A percentile compares a stretch with the other conserved stretches of the same genome.
Conservation (phyloP, 179 eudicot genomes). For the Kewa caespitosa region DNA sequence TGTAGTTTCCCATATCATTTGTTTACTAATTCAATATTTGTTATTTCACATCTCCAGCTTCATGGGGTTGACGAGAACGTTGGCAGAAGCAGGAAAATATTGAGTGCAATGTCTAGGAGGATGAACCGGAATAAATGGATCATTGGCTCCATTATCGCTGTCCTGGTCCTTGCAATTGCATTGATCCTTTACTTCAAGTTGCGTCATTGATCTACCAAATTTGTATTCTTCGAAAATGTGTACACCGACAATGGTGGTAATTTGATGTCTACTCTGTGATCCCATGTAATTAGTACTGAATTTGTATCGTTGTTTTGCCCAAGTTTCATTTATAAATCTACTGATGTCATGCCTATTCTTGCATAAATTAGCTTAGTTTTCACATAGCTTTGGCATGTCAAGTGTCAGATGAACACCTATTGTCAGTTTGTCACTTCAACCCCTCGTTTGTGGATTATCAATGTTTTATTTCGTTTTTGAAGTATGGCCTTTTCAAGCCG, state of each 20-base stretch:
- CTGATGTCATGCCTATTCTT: background rate
- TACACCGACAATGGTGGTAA: background rate
- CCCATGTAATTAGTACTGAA: slow-evolving; percentile 23
- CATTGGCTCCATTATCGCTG: slow-evolving; percentile 39
- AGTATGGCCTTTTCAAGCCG: too few species aligned
- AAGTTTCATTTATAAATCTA: background rate
- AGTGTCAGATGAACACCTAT: background rate
- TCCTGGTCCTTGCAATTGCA: slow-evolving; percentile 39
- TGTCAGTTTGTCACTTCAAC: background rate
- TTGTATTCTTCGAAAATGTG: background rate
- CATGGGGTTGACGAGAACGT: slow-evolving; percentile 65
- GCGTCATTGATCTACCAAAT: slow-evolving; percentile 20
- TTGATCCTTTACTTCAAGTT: slow-evolving; percentile 54
- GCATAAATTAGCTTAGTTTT: slow-evolving; percentile 20
- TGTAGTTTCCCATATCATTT: background rate
- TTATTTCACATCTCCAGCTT: slow-evolving; percentile 34
- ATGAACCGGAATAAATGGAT: slow-evolving; percentile 59
- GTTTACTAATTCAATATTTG: background rate
- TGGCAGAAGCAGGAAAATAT: slow-evolving; percentile 52
- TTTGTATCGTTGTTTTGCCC: slow-evolving; percentile 2
- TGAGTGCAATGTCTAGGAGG: slow-evolving; percentile 51
- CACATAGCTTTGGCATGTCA: background rate
- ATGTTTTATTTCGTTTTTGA: too few species aligned
- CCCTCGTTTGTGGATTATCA: background rate
- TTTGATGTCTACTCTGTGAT: slow-evolving; percentile 14